phyloP scores from a whole-genome alignment of 1,139 yeast species.

The Pichia sp. region DNA sequence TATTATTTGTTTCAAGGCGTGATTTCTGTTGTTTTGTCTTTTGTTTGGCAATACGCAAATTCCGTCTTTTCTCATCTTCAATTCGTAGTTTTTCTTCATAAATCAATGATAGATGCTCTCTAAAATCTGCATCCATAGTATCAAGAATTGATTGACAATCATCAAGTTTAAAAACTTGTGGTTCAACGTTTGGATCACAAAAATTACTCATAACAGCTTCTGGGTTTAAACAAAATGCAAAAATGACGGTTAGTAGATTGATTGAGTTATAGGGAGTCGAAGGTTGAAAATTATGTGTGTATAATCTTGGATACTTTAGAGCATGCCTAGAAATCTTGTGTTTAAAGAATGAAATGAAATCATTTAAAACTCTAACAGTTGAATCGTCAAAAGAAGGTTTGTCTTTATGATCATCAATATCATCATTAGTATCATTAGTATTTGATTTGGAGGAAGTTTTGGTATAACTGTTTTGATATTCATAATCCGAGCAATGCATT shows the following conservation, averaged over 20 bases:
- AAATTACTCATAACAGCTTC: slow-evolving; percentile 13
- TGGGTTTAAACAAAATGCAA: slow-evolving; percentile 22
- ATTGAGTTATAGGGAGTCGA: slow-evolving; percentile 20
- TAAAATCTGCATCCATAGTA: slow-evolving; percentile 12
- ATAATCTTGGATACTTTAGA: slow-evolving; percentile 18
- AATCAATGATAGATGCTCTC: neutral
- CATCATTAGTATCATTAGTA: neutral
- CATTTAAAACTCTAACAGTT: slow-evolving; percentile 16
- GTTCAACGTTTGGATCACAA: slow-evolving; percentile 16
- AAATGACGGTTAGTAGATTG: slow-evolving; percentile 23
- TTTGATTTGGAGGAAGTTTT: neutral
- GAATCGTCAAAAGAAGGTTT: slow-evolving; percentile 15
- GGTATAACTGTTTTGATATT: neutral
- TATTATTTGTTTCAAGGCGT: neutral
- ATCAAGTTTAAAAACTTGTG: slow-evolving; percentile 16
- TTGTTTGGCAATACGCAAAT: too few species aligned
- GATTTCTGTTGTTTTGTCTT: neutral
- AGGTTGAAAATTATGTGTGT: slow-evolving; percentile 19
- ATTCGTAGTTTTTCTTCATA: neutral
- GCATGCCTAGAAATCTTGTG: slow-evolving; percentile 20
- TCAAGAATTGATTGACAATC: slow-evolving; percentile 10
- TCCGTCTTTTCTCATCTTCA: neutral
- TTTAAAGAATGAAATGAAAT: slow-evolving; percentile 20
- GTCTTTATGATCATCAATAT: neutral
- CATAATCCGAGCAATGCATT: slow-evolving; percentile 20